A percentile compares a stretch with the other conserved stretches of the same genome.
Conservation (phyloP, 116 monocot species). For the Thalassia testudinum region DNA sequence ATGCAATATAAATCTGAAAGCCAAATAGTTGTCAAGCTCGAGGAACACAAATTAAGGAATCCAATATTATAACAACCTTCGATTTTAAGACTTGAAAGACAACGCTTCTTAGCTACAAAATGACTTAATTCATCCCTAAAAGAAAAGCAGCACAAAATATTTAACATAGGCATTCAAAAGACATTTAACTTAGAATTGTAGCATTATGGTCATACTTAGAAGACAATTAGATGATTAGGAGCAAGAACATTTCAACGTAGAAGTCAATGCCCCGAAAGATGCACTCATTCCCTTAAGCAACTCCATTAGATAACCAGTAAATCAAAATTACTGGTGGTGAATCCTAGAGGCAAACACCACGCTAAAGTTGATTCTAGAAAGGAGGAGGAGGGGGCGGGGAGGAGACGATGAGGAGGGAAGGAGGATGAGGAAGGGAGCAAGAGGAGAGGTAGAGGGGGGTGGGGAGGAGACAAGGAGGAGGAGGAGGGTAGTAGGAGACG, state of each 20-base stretch:
- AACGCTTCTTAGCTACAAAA: constrained; percentile 76
- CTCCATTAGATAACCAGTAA: not conserved
- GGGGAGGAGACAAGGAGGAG: too few species aligned
- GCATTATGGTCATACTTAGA: not conserved
- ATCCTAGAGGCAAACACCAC: too few species aligned
- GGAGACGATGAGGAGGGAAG: too few species aligned
- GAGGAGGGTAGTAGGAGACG: too few species aligned
- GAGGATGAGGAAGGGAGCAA: too few species aligned
- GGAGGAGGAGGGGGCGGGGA: too few species aligned
- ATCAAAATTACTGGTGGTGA: not conserved
- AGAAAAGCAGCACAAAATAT: not conserved
- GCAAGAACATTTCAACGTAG: not conserved
- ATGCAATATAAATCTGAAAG: constrained; percentile 78
- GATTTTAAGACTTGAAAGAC: constrained; percentile 58
- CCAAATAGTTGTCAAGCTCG: constrained; percentile 70
- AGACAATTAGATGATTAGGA: not conserved
- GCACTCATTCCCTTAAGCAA: not conserved
- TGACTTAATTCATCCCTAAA: constrained; percentile 68
- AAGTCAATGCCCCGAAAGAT: not conserved
- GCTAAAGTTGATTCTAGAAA: too few species aligned
- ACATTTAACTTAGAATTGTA: too few species aligned
- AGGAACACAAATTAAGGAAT: constrained; percentile 58
- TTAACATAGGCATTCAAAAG: not conserved
- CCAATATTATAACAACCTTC: constrained; percentile 75
- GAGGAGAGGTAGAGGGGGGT: too few species aligned